Conservation (phyloP, 192 early-diverging fungal genomes). For the Coemansia pectinata region DNA sequence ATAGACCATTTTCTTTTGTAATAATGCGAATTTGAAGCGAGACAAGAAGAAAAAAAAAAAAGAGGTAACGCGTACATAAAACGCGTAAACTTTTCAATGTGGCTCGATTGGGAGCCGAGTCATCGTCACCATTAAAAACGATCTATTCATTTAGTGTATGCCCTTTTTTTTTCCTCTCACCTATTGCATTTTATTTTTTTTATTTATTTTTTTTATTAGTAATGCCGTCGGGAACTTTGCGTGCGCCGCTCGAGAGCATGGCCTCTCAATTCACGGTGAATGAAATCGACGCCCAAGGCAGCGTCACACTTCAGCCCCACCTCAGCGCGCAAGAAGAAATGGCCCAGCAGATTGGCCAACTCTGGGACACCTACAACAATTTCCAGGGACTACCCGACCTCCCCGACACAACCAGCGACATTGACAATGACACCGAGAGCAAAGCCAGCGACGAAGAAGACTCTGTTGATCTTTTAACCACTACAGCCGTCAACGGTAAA, state of each 20-base stretch:
- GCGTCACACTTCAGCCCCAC: conserved; percentile 15
- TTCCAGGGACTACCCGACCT: conserved; percentile 31
- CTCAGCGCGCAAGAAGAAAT: conserved; percentile 29
- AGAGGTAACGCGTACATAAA: not conserved
- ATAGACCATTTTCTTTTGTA: conserved; percentile 53
- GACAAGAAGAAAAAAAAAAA: not conserved
- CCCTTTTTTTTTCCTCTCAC: not conserved
- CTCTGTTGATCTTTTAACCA: not conserved
- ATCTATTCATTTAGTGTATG: no score
- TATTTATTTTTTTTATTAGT: not conserved
- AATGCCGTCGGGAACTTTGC: not conserved
- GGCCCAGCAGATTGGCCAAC: conserved; percentile 42
- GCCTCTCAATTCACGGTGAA: conserved; percentile 18
- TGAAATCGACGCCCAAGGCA: conserved; percentile 29
- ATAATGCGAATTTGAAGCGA: not conserved
- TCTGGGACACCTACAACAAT: conserved; percentile 41
- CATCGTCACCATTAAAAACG: not conserved
- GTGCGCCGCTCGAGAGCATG: conserved; percentile 31
- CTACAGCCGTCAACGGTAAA: not conserved
- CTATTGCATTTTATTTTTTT: not conserved
- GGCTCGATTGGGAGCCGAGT: not conserved
- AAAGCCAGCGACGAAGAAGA: not conserved
- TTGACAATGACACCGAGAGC: not conserved
- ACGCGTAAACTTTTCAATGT: not conserved
- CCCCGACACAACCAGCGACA: not conserved